A percentile compares a stretch with the other conserved stretches of the same genome.
Conservation (phyloP, 768 basidiomycete species). For the Dioszegia hungarica region DNA sequence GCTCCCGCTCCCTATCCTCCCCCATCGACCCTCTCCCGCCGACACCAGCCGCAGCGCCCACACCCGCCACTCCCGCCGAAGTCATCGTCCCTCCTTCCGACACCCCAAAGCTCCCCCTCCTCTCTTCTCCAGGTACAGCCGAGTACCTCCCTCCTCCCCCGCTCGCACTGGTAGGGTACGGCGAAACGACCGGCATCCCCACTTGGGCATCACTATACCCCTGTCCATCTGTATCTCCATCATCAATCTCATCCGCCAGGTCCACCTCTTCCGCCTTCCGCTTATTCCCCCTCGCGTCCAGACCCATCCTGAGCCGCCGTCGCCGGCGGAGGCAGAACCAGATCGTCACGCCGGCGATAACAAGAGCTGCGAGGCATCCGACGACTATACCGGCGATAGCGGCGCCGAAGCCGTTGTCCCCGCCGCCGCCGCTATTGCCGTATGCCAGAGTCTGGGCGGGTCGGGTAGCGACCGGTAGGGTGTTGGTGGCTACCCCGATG, state of each 20-base stretch:
- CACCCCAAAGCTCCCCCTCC: neutral
- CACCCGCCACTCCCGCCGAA: constrained; percentile 18
- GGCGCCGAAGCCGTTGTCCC: constrained; percentile 2
- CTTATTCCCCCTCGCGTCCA: neutral
- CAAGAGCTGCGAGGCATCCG: constrained; percentile 21
- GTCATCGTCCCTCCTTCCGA: neutral
- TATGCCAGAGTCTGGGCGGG: constrained; percentile 10
- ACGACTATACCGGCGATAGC: constrained; percentile 38
- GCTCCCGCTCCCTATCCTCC: neutral
- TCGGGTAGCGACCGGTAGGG: constrained; percentile 19
- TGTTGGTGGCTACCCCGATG: constrained; percentile 19
- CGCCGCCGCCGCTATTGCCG: no score
- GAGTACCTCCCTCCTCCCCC: neutral
- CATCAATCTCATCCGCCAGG: constrained; percentile 1
- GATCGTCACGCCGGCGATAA: constrained; percentile 9
- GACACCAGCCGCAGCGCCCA: constrained; percentile 4
- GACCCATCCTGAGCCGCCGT: constrained; percentile 7
- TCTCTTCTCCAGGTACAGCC: neutral
- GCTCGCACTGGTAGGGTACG: neutral
- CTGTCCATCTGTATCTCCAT: neutral
- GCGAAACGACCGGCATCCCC: neutral
- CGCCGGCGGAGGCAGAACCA: constrained; percentile 21
- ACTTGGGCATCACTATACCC: constrained; percentile 1
- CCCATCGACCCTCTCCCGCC: neutral
- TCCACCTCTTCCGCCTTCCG: constrained; percentile 2